These are phyloP conservation scores for Pseudovirgaria hyperparasitica DNA, from an alignment of 2,329 filamentous ascomycete genomes.

Conservation along the genomic window DNA sequence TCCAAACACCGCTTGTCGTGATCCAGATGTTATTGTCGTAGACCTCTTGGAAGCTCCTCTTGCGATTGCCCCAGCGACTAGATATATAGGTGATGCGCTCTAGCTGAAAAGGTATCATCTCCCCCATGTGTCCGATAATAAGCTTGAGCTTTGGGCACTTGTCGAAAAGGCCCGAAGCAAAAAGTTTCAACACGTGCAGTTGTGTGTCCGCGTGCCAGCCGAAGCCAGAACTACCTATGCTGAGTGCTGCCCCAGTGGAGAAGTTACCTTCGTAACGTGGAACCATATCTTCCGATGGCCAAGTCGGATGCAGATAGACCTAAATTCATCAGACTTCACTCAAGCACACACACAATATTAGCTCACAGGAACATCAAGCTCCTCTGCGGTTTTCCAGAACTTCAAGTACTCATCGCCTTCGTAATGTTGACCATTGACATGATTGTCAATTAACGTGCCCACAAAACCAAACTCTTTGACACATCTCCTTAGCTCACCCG, in stretches of 20 bases:
- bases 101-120: conserved; percentile 42
- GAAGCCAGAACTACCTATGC: conserved; percentile 31
- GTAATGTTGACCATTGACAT: conserved; percentile 28
- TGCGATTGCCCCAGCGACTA: conserved; percentile 16
- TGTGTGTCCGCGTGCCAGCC: conserved; percentile 41
- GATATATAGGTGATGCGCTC: conserved; percentile 28
- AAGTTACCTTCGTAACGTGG: conserved; percentile 22
- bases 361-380: conserved; percentile 31
- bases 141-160: conserved; percentile 41
- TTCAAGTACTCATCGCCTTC: conserved; percentile 31
- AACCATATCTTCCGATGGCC: conserved; percentile 18
- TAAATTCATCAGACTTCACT: no score
- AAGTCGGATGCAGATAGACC: conserved; percentile 31
- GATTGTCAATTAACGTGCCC: conserved; percentile 35
- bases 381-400: conserved; percentile 28
- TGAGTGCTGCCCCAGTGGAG: conserved; percentile 12
- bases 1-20: conserved; percentile 43
- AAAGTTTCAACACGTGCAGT: conserved; percentile 37
- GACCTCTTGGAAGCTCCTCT: conserved; percentile 32
- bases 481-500: conserved; percentile 26
- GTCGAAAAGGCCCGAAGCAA: conserved; percentile 42
- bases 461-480: conserved; percentile 33
- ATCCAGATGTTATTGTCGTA: conserved; percentile 46
- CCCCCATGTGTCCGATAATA: conserved; percentile 40
- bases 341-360: no score